These are phyloP conservation scores for Saccharomycopsis schoenii DNA, from an alignment of 805 yeast species.

Conservation along the genomic window DNA sequence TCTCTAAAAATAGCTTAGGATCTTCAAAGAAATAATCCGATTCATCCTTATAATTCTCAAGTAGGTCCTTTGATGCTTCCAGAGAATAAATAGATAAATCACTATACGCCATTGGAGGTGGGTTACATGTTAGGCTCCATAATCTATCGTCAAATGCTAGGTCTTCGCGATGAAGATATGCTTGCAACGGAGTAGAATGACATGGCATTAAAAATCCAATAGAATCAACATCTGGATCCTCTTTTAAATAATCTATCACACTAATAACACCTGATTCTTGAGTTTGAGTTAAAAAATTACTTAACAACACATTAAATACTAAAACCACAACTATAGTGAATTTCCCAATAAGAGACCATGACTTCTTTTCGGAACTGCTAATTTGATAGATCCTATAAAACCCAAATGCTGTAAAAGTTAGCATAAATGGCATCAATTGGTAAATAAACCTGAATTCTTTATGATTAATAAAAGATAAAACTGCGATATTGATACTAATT, in stretches of 20 bases:
- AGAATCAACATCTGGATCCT: slow-evolving; percentile 32
- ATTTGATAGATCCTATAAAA: slow-evolving; percentile 11
- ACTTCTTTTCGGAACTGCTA: background rate
- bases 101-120: slow-evolving; percentile 40
- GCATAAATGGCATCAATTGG: slow-evolving; percentile 70
- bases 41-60: slow-evolving; percentile 62
- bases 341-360: slow-evolving; percentile 16
- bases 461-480: slow-evolving; percentile 63
- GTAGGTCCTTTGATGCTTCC: slow-evolving; percentile 20
- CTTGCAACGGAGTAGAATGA: slow-evolving; percentile 95
- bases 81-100: background rate
- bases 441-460: slow-evolving; percentile 88
- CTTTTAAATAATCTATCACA: slow-evolving; percentile 45
- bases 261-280: slow-evolving; percentile 85
- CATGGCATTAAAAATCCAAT: slow-evolving; percentile 90
- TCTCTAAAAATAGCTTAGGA: slow-evolving; percentile 46
- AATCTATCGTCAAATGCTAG: slow-evolving; percentile 32
- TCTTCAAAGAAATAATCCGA: slow-evolving; percentile 74
- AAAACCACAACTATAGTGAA: slow-evolving; percentile 21
- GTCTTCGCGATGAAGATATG: slow-evolving; percentile 57
- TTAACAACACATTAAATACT: slow-evolving; percentile 32
- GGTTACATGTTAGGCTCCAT: slow-evolving; percentile 88
- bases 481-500: slow-evolving; percentile 35
- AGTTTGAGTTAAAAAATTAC: slow-evolving; percentile 45
- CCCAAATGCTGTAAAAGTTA: slow-evolving; percentile 40